Base-by-base conservation (phyloP, 2,329 filamentous ascomycete species). In the Scolecobasidium constrictum region DNA sequence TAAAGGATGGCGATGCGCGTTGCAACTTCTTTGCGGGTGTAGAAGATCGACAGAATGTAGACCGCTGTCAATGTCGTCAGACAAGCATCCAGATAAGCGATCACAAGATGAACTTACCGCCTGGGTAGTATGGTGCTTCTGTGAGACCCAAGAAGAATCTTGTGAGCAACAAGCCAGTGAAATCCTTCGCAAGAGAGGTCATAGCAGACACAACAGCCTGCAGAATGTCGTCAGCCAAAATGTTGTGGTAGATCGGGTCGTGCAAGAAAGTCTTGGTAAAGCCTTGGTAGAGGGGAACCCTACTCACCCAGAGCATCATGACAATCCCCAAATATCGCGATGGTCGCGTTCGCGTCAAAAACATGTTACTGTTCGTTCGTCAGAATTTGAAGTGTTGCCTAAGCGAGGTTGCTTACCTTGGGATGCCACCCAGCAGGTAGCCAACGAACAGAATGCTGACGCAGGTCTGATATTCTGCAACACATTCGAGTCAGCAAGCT, bases 1-100 rank as follows among this genome's bases (percentile, higher is more conserved):
- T 77, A 78, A 17, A 78, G 57, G 21, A 78, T 66, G 43, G 73
- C 72, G 50, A 77, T 75, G 40, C 73, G 62, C 42, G 62, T 60
- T 12, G 69, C 67, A 47, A 78, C 52, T 57, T 77, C 73, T 39
- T 71, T 68, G 38, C 76, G 68, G 1, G 77, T 81, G 57, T 83
- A 83, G 71, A 77, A 83, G 50, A 79, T 77, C 0, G 74, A 77
- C 16, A 82, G 65, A 36, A 81, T 74, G 35, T 80, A 65, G 9
- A 81, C 65, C 17, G 37, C 37, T 26, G n/a, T n/a, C n/a, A n/a
- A n/a, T n/a, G n/a, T n/a, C n/a, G n/a, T n/a, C n/a, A n/a, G n/a
- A n/a, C n/a, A n/a, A n/a, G n/a, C n/a, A n/a, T n/a, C n/a, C n/a
- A n/a, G n/a, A n/a, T n/a, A n/a, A n/a, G n/a, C n/a, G n/a, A n/a